Conservation (phyloP, 2,329 filamentous ascomycete species). For the Penicillium brasilianum region DNA sequence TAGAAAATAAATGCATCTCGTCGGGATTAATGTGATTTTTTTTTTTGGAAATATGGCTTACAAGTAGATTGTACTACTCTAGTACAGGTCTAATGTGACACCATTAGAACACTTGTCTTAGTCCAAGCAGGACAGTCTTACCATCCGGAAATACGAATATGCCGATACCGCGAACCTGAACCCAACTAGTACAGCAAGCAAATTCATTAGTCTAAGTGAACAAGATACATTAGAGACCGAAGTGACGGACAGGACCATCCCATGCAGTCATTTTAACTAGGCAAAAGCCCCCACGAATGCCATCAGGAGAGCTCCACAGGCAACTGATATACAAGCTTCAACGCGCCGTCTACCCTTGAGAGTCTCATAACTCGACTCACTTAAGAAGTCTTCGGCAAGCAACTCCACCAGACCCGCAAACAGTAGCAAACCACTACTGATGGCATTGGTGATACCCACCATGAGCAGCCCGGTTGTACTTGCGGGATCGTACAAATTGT, state of each 20-base stretch:
- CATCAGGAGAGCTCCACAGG: conserved; percentile 66
- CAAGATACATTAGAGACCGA: neutral
- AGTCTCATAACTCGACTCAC: conserved; percentile 66
- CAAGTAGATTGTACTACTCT: neutral
- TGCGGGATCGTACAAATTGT: conserved; percentile 78
- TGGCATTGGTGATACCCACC: conserved; percentile 86
- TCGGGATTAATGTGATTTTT: neutral
- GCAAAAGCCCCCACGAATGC: conserved; percentile 71
- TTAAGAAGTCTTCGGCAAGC: conserved; percentile 80
- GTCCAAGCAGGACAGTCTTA: neutral
- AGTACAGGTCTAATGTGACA: no score
- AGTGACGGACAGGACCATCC: neutral
- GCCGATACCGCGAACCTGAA: neutral
- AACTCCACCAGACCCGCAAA: conserved; percentile 86
- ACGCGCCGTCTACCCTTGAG: conserved; percentile 63
- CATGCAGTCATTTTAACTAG: conserved; percentile 29
- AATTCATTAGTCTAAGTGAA: conserved; percentile 9
- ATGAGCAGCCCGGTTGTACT: conserved; percentile 77
- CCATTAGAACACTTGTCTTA: no score
- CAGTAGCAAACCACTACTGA: conserved; percentile 77
- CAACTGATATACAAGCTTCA: conserved; percentile 66
- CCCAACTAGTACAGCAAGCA: neutral
- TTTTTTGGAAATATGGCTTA: neutral
- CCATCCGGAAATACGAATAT: neutral
- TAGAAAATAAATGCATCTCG: neutral